Evolutionary conservation across 345 rosid genomes (phyloP), one percentile per base, ranked within the genome.

Genomic region (Noccaea bulbosa): DNA sequence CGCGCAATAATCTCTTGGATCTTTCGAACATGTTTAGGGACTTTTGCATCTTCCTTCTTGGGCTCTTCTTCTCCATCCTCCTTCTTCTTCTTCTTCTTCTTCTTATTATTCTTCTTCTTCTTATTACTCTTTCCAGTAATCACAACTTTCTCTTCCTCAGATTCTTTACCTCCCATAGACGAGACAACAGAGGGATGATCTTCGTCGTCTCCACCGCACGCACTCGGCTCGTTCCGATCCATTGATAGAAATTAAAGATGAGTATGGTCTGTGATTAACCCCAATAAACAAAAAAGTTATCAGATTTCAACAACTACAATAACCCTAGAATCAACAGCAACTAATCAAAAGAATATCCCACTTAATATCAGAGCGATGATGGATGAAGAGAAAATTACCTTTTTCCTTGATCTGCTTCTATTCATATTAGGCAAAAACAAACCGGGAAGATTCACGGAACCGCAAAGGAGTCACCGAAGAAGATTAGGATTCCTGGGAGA

Each of bases 1-100:
- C 90, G 84, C 34, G 87, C 89, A 75, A 93, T 75, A n/a, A 82
- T 85, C 81, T 93, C 97, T 80, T 88, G 97, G 89, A 86, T 89
- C 89, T 89, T 93, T 74, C 92, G 87, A 32, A 93, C 92, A 79
- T 87, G 95, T 81, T 89, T 93, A 12, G 98, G 86, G 67, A 91
- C 11, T 78, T 89, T 90, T 39, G 83, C 78, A 76, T 86, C 93
- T 67, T 60, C 78, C 77, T 88, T 92, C 73, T 86, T 89, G 6
- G 78, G 9, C 72, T 87, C 95, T 69, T 87, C 94, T 73, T 85
- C 94, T 57, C 75, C 91, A 76, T 80, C 97, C 73, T 87, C 22
- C 22, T 74, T 82, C 83, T 93, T 89, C 80, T 88, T 90, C 53
- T 84, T 88, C 33, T 63, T 89, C 80, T 88, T 90, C 53, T 84